phyloP scores from a whole-genome alignment of 2,329 filamentous ascomycete genomes.

The Mycogone perniciosa region DNA sequence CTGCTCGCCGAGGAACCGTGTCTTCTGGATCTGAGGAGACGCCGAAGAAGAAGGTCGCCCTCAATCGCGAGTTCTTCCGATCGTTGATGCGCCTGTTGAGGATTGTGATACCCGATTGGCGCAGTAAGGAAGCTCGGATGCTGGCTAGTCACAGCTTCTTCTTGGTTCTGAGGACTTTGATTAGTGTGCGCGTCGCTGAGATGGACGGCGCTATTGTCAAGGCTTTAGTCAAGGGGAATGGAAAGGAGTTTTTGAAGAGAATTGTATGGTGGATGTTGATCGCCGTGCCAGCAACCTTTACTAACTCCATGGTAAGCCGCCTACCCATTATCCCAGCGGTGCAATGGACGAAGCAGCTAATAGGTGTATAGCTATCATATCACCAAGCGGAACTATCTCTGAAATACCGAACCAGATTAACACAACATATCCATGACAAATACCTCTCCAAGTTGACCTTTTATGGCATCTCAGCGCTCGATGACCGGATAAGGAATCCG shows the following conservation, averaged over 20 bases:
- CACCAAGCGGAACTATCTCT: constrained; percentile 93
- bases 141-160: constrained; percentile 91
- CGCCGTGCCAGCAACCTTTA: constrained; percentile 91
- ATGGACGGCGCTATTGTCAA: constrained; percentile 93
- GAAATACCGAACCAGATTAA: constrained; percentile 86
- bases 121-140: constrained; percentile 79
- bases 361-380: constrained; percentile 65
- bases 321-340: not conserved
- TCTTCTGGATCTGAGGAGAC: constrained; percentile 32
- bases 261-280: constrained; percentile 99
- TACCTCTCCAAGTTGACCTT: constrained; percentile 98
- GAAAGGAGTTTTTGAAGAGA: constrained; percentile 79
- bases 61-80: constrained; percentile 77
- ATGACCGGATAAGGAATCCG: constrained; percentile 97
- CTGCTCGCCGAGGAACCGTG: constrained; percentile 42
- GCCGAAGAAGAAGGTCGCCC: constrained; percentile 73
- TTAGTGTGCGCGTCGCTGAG: constrained; percentile 92
- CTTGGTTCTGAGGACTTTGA: constrained; percentile 79
- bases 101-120: constrained; percentile 87
- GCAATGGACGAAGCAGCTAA: not conserved
- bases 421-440: constrained; percentile 90
- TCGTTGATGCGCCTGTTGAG: constrained; percentile 70
- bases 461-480: constrained; percentile 89
- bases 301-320: constrained; percentile 84
- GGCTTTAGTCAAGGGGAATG: constrained; percentile 82